Conservation (phyloP, 1,139 yeast species). For the Scheffersomyces illinoinensis region DNA sequence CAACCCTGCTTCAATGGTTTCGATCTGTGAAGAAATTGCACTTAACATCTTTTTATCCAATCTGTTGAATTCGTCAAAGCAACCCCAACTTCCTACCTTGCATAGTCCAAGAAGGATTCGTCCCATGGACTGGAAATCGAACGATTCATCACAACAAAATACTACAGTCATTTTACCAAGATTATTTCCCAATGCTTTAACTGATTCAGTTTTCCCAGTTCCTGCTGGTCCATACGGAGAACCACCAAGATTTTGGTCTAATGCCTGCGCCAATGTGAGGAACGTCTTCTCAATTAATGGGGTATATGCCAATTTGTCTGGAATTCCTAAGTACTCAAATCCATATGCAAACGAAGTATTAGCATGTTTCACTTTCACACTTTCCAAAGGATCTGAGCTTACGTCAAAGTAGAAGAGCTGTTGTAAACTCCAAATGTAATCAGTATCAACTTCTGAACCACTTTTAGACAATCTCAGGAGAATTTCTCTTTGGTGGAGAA, state of each 20-base stretch:
- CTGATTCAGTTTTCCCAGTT: conserved; percentile 92
- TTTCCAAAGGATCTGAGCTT: conserved; percentile 22
- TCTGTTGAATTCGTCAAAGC: conserved; percentile 94
- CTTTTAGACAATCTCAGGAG: conserved; percentile 22
- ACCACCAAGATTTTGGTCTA: conserved; percentile 78
- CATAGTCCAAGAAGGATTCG: conserved; percentile 82
- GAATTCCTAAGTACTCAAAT: conserved; percentile 78
- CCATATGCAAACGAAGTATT: conserved; percentile 62
- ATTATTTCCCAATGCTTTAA: conserved; percentile 80
- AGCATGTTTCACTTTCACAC: conserved; percentile 56
- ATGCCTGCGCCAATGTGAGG: conserved; percentile 71
- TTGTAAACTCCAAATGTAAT: conserved; percentile 52
- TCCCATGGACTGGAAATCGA: conserved; percentile 80
- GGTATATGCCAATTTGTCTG: conserved; percentile 75
- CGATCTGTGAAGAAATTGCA: conserved; percentile 84
- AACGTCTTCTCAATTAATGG: conserved; percentile 69
- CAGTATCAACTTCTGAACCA: conserved; percentile 12
- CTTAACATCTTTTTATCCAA: conserved; percentile 71
- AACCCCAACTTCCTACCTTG: conserved; percentile 90
- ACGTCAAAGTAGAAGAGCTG: conserved; percentile 50
- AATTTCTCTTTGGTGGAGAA: conserved; percentile 60
- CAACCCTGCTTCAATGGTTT: conserved; percentile 63
- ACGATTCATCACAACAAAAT: conserved; percentile 88
- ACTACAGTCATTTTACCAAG: conserved; percentile 83
- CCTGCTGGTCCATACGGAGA: conserved; percentile 98